phyloP scores from a whole-genome alignment of 257 asterid species.

The Cruciata laevipes region DNA sequence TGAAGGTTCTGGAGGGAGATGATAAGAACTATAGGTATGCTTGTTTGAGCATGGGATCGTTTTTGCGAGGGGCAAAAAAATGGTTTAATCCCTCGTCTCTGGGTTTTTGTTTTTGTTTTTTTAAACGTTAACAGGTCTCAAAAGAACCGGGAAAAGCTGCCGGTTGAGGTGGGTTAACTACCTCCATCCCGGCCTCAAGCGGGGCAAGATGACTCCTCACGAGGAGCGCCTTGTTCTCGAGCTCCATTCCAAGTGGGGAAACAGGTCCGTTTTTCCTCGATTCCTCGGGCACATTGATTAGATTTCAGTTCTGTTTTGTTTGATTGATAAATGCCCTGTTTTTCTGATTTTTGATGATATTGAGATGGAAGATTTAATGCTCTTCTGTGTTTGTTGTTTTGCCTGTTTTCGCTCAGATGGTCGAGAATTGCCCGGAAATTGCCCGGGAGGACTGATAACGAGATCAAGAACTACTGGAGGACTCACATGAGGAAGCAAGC shows the following conservation, averaged over 20 bases:
- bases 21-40: conserved; percentile 56
- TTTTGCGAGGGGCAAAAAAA: conserved; percentile 14
- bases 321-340: background rate
- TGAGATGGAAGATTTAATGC: background rate
- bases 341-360: background rate
- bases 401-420: conserved; percentile 42
- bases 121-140: conserved; percentile 39
- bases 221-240: conserved; percentile 75
- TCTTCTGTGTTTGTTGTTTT: background rate
- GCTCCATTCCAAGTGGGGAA: conserved; percentile 83
- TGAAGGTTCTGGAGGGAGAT: conserved; percentile 97
- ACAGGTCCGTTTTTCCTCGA: conserved; percentile 36
- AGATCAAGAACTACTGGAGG: conserved; percentile 92
- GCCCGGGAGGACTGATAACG: conserved; percentile 95
- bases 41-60: conserved; percentile 57
- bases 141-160: conserved; percentile 92
- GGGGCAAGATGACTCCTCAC: conserved; percentile 77
- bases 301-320: background rate
- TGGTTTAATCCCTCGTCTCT: conserved; percentile 14
- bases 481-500: conserved; percentile 86
- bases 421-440: conserved; percentile 79
- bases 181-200: conserved; percentile 72
- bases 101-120: conserved; percentile 5
- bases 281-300: background rate
- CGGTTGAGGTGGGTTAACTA: conserved; percentile 93